These are phyloP conservation scores for Debaryomyces udenii DNA, from an alignment of 1,139 yeast species.

Conservation along the genomic window DNA sequence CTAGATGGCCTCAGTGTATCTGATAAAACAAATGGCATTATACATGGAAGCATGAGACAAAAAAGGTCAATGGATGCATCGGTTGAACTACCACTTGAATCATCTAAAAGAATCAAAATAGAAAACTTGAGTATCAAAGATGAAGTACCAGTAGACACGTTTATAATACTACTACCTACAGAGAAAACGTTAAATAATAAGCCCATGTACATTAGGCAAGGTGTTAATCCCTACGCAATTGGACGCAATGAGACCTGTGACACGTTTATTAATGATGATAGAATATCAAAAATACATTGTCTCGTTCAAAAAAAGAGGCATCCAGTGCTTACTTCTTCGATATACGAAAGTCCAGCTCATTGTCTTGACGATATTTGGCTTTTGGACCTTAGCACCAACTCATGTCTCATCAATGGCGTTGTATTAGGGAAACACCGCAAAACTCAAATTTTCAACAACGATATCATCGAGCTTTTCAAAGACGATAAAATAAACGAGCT, in stretches of 20 bases:
- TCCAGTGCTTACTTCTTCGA: constrained; percentile 52
- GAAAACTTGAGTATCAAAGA: constrained; percentile 6
- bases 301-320: constrained; percentile 62
- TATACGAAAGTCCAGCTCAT: constrained; percentile 67
- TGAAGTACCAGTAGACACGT: constrained; percentile 27
- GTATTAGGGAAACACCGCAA: constrained; percentile 66
- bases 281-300: constrained; percentile 87
- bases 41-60: background rate
- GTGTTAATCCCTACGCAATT: constrained; percentile 61
- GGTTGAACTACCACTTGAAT: background rate
- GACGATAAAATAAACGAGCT: constrained; percentile 56
- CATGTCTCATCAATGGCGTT: constrained; percentile 67
- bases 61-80: constrained; percentile 3
- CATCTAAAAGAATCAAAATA: constrained; percentile 5
- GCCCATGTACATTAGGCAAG: constrained; percentile 63
- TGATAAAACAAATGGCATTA: constrained; percentile 3
- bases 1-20: background rate
- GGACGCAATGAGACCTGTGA: constrained; percentile 69
- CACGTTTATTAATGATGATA: constrained; percentile 62
- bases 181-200: constrained; percentile 29
- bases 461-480: constrained; percentile 62
- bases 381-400: constrained; percentile 77
- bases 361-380: constrained; percentile 80
- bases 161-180: constrained; percentile 36
- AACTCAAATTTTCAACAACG: constrained; percentile 63